Evolutionary conservation across 805 yeast genomes (phyloP), one percentile per base, ranked within the genome.

Genomic region (Pichia cabralensis): DNA sequence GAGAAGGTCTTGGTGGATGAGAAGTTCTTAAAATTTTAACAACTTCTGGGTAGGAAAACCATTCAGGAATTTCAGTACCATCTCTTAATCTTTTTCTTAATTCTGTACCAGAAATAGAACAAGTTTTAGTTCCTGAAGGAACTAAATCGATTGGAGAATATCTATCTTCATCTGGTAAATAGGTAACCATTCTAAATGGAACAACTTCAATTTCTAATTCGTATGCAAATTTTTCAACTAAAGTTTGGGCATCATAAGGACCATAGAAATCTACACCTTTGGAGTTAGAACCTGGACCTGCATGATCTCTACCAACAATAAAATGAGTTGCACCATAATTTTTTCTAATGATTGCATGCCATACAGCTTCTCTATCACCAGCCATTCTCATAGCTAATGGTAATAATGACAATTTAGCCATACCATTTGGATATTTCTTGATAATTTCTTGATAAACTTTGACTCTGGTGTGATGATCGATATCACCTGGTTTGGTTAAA

Each of bases 341-440:
- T 68, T 85, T 84, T 63, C 97, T 81, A 57, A 88, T 88, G 52
- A 89, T 80, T 13, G 96, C 95, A 57, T 88, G 97, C 96, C 96
- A 89, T 29, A 88, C 82, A 16, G 97, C 97, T 64, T 88, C 97
- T 58, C 95, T 76, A 60, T 89, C 96, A 60, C 97, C 97, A 37
- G 92, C 96, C 97, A 88, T 88, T 70, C 97, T 79, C 97, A 88
- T 88, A 26, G 97, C 97, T 53, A 88, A 68, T 10, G 97, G 97
- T 49, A 88, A 69, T 44, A 88, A 65, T 8, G 96, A 79, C 42
- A 88, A 66, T 45, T 82, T 76, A 12, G 96, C 96, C 74, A 88
- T 80, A 35, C 96, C 96, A 44, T 78, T 81, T 34, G 96, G 97
- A 62, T 83, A 88, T 53, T 89, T 80, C 62, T 88, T 83, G 61